Percentiles rank a stretch among this genome's conserved stretches.
Conservation (phyloP, 2,329 filamentous ascomycete species). For the Coniochaeta sp. region DNA sequence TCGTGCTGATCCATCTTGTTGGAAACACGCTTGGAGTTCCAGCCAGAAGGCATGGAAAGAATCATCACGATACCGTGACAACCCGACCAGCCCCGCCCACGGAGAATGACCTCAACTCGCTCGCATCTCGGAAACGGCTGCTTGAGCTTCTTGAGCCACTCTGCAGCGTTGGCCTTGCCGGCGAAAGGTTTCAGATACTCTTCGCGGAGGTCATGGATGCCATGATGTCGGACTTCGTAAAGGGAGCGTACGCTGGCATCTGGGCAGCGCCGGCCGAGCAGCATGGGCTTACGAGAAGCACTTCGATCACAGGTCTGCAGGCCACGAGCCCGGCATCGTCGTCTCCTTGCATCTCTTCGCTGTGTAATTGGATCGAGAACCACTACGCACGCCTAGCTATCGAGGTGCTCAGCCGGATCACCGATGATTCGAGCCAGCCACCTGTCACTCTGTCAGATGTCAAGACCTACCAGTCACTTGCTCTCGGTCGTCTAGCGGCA, state of each 20-base stretch:
- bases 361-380: slow-evolving; percentile 62
- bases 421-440: slow-evolving; percentile 21
- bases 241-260: slow-evolving; percentile 52
- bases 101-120: slow-evolving; percentile 19
- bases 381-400: slow-evolving; percentile 57
- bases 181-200: slow-evolving; percentile 60
- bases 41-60: slow-evolving; percentile 1
- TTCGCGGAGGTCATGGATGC: slow-evolving; percentile 65
- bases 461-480: slow-evolving; percentile 64
- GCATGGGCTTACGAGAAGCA: slow-evolving; percentile 10
- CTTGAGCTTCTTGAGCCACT: slow-evolving; percentile 51
- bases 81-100: slow-evolving; percentile 14
- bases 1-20: slow-evolving; percentile 46
- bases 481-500: slow-evolving; percentile 58
- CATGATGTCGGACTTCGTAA: slow-evolving; percentile 57
- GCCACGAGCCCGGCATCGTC: slow-evolving; percentile 25
- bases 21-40: slow-evolving; percentile 36
- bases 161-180: slow-evolving; percentile 58
- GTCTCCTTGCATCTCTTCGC: slow-evolving; percentile 48
- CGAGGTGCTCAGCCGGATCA: slow-evolving; percentile 47
- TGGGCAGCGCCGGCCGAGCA: slow-evolving; percentile 38
- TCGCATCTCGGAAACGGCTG: slow-evolving; percentile 41
- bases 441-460: slow-evolving; percentile 46
- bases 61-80: not conserved
- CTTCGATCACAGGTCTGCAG: slow-evolving; percentile 15